These are phyloP conservation scores for Ophiostoma populinum DNA, from an alignment of 2,329 filamentous ascomycete genomes.

Conservation along the genomic window DNA sequence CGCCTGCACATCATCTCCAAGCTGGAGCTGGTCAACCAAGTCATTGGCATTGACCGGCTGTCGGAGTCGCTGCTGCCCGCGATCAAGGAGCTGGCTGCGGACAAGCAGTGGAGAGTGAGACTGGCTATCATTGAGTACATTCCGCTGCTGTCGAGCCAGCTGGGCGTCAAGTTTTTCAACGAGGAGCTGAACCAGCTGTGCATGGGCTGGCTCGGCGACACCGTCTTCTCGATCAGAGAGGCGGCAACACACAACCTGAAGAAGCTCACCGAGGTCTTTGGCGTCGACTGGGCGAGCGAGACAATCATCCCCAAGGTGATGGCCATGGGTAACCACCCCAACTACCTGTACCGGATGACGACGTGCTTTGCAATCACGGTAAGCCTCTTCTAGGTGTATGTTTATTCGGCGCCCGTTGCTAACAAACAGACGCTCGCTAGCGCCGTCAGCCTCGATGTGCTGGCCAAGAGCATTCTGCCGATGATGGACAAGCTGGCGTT, in stretches of 20 bases:
- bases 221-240: conserved; percentile 95
- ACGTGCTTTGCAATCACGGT: conserved; percentile 82
- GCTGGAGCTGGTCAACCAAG: conserved; percentile 93
- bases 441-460: conserved; percentile 84
- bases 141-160: conserved; percentile 81
- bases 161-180: conserved; percentile 95
- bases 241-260: conserved; percentile 94
- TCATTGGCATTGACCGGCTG: conserved; percentile 93
- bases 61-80: conserved; percentile 93
- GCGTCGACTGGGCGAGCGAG: conserved; percentile 91
- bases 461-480: conserved; percentile 80
- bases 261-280: conserved; percentile 97
- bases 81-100: conserved; percentile 92
- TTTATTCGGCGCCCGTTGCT: conserved; percentile 54
- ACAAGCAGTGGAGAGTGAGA: conserved; percentile 98
- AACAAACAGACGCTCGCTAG: conserved; percentile 64
- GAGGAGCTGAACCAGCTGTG: conserved; percentile 90
- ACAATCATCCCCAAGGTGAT: conserved; percentile 98
- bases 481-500: conserved; percentile 89
- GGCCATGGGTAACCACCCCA: conserved; percentile 94
- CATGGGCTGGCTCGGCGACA: conserved; percentile 97
- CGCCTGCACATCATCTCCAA: conserved; percentile 99
- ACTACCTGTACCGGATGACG: conserved; percentile 99
- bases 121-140: conserved; percentile 99
- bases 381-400: conserved; percentile 24